Evolutionary conservation across 2,329 filamentous ascomycete genomes (phyloP).

Genomic region (Colletotrichum trifolii): DNA sequence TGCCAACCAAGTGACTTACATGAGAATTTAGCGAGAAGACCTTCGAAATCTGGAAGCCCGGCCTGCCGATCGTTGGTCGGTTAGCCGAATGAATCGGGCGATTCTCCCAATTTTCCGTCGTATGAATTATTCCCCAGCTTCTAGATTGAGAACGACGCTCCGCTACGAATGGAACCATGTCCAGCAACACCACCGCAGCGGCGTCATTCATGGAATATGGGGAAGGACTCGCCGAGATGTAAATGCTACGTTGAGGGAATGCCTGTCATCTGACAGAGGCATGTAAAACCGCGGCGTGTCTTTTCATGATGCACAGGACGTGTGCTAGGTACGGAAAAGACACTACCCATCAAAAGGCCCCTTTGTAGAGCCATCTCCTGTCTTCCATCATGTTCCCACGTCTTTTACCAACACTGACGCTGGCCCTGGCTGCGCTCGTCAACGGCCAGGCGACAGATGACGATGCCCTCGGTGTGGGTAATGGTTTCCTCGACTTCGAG

Average conservation of each 20-base stretch:
- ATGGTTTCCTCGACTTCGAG: conserved; percentile 23
- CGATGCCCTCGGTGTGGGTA: conserved; percentile 1
- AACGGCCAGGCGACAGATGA: neutral
- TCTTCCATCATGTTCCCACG: conserved; percentile 7
- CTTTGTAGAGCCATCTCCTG: neutral
- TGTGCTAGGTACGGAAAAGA: conserved; percentile 2
- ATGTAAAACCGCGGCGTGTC: neutral
- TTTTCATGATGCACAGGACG: neutral
- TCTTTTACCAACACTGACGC: conserved; percentile 15
- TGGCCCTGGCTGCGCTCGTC: conserved; percentile 9
- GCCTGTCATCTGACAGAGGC: neutral
- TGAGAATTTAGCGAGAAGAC: conserved; percentile 1
- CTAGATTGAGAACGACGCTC: conserved; percentile 12
- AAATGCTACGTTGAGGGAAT: neutral
- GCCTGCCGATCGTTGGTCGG: conserved; percentile 3
- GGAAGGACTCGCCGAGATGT: neutral
- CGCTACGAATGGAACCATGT: conserved; percentile 19
- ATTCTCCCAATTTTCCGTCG: conserved; percentile 4
- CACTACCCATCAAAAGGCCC: neutral
- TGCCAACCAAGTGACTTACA: neutral
- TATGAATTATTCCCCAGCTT: conserved; percentile 24
- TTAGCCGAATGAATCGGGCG: conserved; percentile 14
- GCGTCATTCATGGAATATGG: neutral
- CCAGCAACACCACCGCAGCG: no score
- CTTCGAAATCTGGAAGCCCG: neutral